phyloP scores from a whole-genome alignment of 1,284 basidiomycete genomes.

The Peniophora sp. region DNA sequence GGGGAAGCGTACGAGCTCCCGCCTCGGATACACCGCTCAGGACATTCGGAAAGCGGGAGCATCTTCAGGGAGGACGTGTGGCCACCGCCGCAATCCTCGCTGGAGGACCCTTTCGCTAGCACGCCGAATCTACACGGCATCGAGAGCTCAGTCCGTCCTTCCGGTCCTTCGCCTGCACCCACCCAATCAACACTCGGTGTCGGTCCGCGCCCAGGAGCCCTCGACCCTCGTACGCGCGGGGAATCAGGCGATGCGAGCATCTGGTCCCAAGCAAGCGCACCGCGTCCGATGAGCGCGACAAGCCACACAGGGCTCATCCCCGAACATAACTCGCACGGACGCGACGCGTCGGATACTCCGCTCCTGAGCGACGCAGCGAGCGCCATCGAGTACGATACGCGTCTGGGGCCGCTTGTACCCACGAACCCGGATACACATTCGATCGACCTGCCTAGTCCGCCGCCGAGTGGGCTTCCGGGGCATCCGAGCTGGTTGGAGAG shows the following conservation, averaged over 20 bases:
- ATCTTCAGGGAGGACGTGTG: constrained; percentile 44
- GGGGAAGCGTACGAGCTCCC: constrained; percentile 10
- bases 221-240: background rate
- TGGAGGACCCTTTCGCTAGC: constrained; percentile 37
- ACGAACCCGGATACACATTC: constrained; percentile 18
- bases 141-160: constrained; percentile 44
- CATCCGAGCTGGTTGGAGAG: constrained; percentile 9
- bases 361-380: constrained; percentile 13
- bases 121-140: constrained; percentile 33
- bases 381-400: constrained; percentile 1
- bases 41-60: constrained; percentile 36
- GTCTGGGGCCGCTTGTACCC: constrained; percentile 14
- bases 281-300: background rate
- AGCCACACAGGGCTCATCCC: background rate
- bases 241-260: background rate
- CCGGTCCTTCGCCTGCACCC: background rate
- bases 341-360: constrained; percentile 5
- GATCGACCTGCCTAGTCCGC: constrained; percentile 12
- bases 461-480: constrained; percentile 6
- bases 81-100: constrained; percentile 33
- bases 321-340: constrained; percentile 1
- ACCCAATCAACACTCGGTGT: background rate
- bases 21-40: constrained; percentile 30
- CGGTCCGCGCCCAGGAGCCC: background rate
- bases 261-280: too few relatives aligned